Evolutionary conservation across 1,284 basidiomycete genomes (phyloP).

Genomic region (Puccinia coronata): DNA sequence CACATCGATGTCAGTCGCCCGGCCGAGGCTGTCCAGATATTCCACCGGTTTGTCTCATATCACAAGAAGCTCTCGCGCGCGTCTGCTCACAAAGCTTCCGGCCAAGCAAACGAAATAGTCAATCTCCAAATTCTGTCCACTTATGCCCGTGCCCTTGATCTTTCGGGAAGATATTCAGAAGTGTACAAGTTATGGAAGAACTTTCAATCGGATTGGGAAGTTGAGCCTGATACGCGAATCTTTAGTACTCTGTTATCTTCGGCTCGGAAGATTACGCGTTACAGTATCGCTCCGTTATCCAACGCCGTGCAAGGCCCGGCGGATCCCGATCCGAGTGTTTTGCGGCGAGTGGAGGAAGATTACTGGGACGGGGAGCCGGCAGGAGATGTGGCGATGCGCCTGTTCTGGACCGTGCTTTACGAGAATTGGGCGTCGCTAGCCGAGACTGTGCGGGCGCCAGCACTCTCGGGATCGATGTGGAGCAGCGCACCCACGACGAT

Average conservation of each 20-base stretch:
- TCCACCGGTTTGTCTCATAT: constrained; percentile 18
- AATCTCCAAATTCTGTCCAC: constrained; percentile 42
- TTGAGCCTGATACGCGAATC: constrained; percentile 36
- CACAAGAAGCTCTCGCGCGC: constrained; percentile 6
- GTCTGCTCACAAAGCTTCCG: background rate
- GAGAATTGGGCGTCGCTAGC: constrained; percentile 42
- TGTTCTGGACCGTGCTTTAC: constrained; percentile 47
- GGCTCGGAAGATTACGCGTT: constrained; percentile 27
- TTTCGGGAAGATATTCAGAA: constrained; percentile 34
- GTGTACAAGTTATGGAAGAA: constrained; percentile 45
- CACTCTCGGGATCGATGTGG: constrained; percentile 34
- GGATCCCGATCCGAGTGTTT: background rate
- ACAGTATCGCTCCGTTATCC: background rate
- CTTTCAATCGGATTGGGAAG: constrained; percentile 30
- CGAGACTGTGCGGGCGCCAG: constrained; percentile 28
- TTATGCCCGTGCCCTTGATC: constrained; percentile 37
- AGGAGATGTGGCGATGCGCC: constrained; percentile 11
- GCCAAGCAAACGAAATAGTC: background rate
- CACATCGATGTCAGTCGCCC: constrained; percentile 32
- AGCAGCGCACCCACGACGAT: constrained; percentile 3
- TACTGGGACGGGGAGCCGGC: constrained; percentile 46
- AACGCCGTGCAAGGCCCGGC: constrained; percentile 1
- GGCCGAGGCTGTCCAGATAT: constrained; percentile 33
- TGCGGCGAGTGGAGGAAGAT: constrained; percentile 7
- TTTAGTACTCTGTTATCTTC: constrained; percentile 43